phyloP scores from a whole-genome alignment of 805 yeast genomes.

The Cyberlindnera misumaiensis region DNA sequence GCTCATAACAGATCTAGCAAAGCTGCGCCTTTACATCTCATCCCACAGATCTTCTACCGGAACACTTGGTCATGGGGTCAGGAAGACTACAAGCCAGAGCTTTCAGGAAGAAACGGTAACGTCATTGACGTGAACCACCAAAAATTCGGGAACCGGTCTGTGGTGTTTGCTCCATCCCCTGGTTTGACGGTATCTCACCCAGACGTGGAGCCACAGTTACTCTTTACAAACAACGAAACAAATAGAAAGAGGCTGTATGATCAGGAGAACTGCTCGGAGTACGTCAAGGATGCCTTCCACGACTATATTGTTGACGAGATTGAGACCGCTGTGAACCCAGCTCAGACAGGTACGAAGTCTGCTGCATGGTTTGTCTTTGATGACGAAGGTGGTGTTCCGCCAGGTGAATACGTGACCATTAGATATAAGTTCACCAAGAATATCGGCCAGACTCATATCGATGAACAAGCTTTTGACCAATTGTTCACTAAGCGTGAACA shows the following conservation, averaged over 20 bases:
- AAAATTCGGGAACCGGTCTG: conserved; percentile 59
- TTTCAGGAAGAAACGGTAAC: conserved; percentile 37
- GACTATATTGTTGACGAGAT: conserved; percentile 64
- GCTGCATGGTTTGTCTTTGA: conserved; percentile 81
- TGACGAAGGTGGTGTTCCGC: conserved; percentile 69
- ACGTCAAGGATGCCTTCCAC: conserved; percentile 87
- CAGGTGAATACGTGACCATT: conserved; percentile 81
- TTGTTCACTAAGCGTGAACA: conserved; percentile 63
- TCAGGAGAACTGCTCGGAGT: conserved; percentile 43
- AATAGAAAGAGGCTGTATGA: conserved; percentile 63
- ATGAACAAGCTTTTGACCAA: conserved; percentile 69
- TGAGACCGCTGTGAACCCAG: conserved; percentile 62
- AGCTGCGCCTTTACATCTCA: conserved; percentile 81
- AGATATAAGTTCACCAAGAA: conserved; percentile 60
- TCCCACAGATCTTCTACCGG: conserved; percentile 80
- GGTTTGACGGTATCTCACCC: conserved; percentile 48
- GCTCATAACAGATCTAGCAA: conserved; percentile 80
- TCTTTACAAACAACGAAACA: conserved; percentile 89
- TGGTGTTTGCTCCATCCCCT: conserved; percentile 75
- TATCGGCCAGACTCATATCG: conserved; percentile 27
- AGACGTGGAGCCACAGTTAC: conserved; percentile 68
- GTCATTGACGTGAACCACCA: conserved; percentile 53
- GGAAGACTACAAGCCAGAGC: conserved; percentile 42
- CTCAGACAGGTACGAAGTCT: conserved; percentile 67
- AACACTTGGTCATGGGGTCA: conserved; percentile 94